A percentile compares a stretch with the other conserved stretches of the same genome.
Conservation (phyloP, 129 eudicot genomes). For the Lactuca saligna region DNA sequence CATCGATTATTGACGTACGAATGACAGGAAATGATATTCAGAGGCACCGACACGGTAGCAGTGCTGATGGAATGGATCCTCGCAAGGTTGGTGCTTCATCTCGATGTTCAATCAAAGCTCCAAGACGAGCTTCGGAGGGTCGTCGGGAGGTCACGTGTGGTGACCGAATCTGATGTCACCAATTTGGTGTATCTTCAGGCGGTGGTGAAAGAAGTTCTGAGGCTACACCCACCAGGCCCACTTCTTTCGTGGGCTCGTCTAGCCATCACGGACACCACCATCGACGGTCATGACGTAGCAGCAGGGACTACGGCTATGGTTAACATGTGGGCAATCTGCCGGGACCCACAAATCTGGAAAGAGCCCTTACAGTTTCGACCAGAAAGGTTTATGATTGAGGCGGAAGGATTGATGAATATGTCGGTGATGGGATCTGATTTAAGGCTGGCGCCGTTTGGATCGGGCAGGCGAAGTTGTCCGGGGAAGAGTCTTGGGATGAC, state of each 20-base stretch:
- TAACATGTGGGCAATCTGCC: conserved; percentile 89
- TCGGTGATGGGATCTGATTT: conserved; percentile 78
- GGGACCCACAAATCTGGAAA: conserved; percentile 74
- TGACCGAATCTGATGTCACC: conserved; percentile 56
- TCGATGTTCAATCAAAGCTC: conserved; percentile 63
- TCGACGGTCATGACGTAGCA: conserved; percentile 69
- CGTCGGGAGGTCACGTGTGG: conserved; percentile 70
- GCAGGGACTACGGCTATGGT: conserved; percentile 89
- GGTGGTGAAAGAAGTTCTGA: conserved; percentile 76
- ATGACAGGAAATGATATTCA: conserved; percentile 86
- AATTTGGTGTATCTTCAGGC: conserved; percentile 62
- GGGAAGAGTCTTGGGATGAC: conserved; percentile 69
- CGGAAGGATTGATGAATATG: conserved; percentile 27
- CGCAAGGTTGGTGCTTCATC: conserved; percentile 76
- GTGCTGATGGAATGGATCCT: conserved; percentile 89
- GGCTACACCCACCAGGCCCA: conserved; percentile 97
- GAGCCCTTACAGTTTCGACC: conserved; percentile 69
- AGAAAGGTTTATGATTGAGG: conserved; percentile 50
- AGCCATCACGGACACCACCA: conserved; percentile 48
- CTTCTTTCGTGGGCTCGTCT: conserved; percentile 88
- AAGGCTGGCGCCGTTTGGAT: conserved; percentile 91
- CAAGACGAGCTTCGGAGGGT: conserved; percentile 69
- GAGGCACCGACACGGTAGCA: conserved; percentile 92
- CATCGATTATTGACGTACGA: background rate
- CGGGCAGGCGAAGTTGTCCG: conserved; percentile 85